Evolutionary conservation across 306 rosid species (phyloP), one percentile per base, ranked within the genome.

Genomic region (Gastrolobium villosum): DNA sequence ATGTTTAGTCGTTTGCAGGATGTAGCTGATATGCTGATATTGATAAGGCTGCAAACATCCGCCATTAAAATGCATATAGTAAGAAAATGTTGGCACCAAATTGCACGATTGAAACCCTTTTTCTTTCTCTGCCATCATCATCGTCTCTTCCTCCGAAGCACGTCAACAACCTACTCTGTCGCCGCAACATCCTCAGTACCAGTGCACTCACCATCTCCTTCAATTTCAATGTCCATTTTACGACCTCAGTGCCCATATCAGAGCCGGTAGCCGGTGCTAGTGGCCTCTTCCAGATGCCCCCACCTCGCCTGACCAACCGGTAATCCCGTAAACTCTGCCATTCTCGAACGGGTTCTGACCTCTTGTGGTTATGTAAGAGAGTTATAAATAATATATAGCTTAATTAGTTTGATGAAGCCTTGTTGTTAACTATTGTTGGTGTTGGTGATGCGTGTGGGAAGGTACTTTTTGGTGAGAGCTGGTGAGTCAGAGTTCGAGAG

Each of bases 401-500:
- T 75, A n/a, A n/a, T n/a, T n/a, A 34, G 20, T 76, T 45, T 40
- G 39, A 9, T 9, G 5, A 28, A 60, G 41, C n/a, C 26, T 46
- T n/a, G 56, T 43, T 10, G 46, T 8, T 41, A 56, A 59, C 43
- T 43, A 10, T 10, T 62, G 20, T 11, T 72, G 72, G 40, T 20
- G 26, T 20, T 20, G 26, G 26, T 20, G 45, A 31, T 77, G 79
- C 63, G 65, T 37, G 55, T 59, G 83, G 72, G 78, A 88, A 93
- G 97, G 89, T 94, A 92, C 75, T 94, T 88, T 83, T 65, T 92
- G 78, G 95, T 95, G 81, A 89, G 99, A 82, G 93, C 99, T 0
- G 97, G 99, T 55, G 98, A 95, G 65, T 95, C 97, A 13, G 97
- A 92, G 70, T 92, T 81, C 9, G 98, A 95, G 78, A 92, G 91